Conservation (phyloP, 2,329 filamentous ascomycete genomes). For the Paecilomyces fulvus region DNA sequence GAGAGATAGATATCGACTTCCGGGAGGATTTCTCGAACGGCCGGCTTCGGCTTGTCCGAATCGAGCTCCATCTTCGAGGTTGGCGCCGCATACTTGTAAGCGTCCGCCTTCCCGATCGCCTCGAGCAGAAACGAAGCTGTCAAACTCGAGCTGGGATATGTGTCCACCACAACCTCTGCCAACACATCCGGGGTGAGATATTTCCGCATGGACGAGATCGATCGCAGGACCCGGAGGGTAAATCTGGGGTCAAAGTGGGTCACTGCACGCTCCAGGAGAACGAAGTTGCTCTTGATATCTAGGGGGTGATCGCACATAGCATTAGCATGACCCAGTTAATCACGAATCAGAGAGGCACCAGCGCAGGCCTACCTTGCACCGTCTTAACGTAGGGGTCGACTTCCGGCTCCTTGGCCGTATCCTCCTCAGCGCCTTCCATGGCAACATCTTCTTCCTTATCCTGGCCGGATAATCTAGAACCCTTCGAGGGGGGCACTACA, state of each 20-base stretch:
- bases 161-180: conserved; percentile 70
- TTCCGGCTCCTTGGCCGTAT: conserved; percentile 34
- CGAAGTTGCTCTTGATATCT: conserved; percentile 96
- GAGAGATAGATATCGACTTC: conserved; percentile 85
- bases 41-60: conserved; percentile 56
- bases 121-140: conserved; percentile 62
- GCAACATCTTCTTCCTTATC: conserved; percentile 61
- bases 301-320: conserved; percentile 5
- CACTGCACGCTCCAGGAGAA: conserved; percentile 83
- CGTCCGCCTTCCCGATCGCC: conserved; percentile 59
- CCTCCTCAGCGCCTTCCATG: conserved; percentile 53
- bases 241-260: conserved; percentile 91
- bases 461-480: conserved; percentile 49
- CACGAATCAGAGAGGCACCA: not conserved
- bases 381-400: conserved; percentile 43
- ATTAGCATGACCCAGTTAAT: not conserved
- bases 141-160: conserved; percentile 60
- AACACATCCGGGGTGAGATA: conserved; percentile 75
- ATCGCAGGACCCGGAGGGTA: conserved; percentile 84
- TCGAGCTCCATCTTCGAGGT: conserved; percentile 67
- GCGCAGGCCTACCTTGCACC: conserved; percentile 33
- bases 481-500: conserved; percentile 66
- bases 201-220: conserved; percentile 93
- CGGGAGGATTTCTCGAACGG: conserved; percentile 66
- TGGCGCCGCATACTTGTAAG: conserved; percentile 51